Percentiles rank a stretch among this genome's conserved stretches.
phyloP scores from a whole-genome alignment of 192 early-diverging fungal genomes.

The Podila clonocystis region DNA sequence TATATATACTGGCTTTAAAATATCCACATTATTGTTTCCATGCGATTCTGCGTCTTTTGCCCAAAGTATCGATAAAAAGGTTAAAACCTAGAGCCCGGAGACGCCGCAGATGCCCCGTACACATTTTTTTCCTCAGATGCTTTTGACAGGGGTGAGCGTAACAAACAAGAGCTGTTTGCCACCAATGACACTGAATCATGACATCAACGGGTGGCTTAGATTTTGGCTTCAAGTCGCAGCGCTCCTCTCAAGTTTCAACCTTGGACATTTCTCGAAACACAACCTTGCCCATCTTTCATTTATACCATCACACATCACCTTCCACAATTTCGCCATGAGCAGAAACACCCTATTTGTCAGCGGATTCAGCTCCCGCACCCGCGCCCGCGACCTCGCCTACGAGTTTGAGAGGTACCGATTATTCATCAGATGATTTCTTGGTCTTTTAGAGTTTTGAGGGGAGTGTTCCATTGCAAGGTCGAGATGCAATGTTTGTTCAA shows the following conservation, averaged over 20 bases:
- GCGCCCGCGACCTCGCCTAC: constrained; percentile 93
- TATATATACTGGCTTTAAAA: too few species aligned
- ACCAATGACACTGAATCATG: too few species aligned
- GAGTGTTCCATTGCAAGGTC: too few species aligned
- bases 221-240: not conserved
- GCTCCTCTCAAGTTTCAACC: not conserved
- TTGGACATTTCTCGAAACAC: not conserved
- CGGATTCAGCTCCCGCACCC: constrained; percentile 79
- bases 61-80: too few species aligned
- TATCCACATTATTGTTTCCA: too few species aligned
- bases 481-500: not conserved
- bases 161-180: too few species aligned
- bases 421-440: not conserved
- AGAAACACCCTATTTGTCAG: constrained; percentile 39
- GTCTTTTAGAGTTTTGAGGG: not conserved
- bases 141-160: too few species aligned
- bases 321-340: not conserved
- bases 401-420: constrained; percentile 90
- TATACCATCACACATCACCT: not conserved
- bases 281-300: not conserved
- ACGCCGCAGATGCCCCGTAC: too few species aligned
- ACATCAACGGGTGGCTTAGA: too few species aligned
- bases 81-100: too few species aligned
- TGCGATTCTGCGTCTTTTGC: too few species aligned
- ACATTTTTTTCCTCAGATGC: too few species aligned